Percentiles rank a stretch among this genome's conserved stretches.
phyloP scores from a whole-genome alignment of 75 land plant species.

The Picea sitchensis region DNA sequence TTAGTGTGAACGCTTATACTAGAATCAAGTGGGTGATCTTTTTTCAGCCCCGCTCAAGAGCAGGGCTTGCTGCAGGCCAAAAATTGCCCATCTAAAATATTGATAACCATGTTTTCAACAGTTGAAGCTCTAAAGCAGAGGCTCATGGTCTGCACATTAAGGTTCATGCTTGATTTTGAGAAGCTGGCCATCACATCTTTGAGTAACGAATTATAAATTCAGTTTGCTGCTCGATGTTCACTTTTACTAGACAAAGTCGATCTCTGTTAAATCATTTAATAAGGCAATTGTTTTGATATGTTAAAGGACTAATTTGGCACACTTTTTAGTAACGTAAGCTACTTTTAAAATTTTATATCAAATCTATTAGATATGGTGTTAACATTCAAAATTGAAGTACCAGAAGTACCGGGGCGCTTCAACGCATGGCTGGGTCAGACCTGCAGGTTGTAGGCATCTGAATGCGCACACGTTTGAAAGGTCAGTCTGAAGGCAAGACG shows the following conservation, averaged over 20 bases:
- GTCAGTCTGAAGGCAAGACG: too few relatives aligned
- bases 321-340: too few relatives aligned
- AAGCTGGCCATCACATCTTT: too few relatives aligned
- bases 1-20: neutral
- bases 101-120: slow-evolving; percentile 1
- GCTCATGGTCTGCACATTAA: neutral
- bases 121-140: neutral
- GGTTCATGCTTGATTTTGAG: too few relatives aligned
- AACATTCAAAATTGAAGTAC: too few relatives aligned
- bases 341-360: too few relatives aligned
- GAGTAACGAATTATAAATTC: neutral
- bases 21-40: neutral
- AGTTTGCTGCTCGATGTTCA: neutral
- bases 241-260: neutral
- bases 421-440: too few relatives aligned
- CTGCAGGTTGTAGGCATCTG: too few relatives aligned
- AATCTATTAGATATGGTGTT: too few relatives aligned
- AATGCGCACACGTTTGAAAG: too few relatives aligned
- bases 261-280: neutral
- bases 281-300: neutral
- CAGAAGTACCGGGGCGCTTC: too few relatives aligned
- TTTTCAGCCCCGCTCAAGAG: slow-evolving; percentile 10
- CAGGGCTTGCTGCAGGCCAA: neutral
- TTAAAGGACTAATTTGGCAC: neutral
- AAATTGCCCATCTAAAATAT: neutral